Base-by-base conservation (phyloP, 108 stramenopile species). In the Stephanodiscus triporus region DNA sequence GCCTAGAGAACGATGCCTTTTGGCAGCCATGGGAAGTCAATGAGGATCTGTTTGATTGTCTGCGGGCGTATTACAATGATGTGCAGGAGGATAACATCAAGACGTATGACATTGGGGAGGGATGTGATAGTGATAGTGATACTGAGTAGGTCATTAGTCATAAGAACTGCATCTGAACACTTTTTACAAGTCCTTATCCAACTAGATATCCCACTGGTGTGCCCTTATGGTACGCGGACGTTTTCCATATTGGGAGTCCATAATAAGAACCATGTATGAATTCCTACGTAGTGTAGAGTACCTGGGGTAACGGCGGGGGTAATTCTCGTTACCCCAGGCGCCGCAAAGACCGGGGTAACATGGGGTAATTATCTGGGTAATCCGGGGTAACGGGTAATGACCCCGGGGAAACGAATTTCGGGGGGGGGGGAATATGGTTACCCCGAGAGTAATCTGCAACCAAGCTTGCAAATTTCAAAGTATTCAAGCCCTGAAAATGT, bases 11-110 rank as follows among this genome's bases (percentile, higher is more conserved):
- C 32, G 27, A 34, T 36, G 27, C 19, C 16, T 59, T 34, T 36
- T 29, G 32, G n/a, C 30, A 34, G 30, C 23, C 23, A 23, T 59
- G 58, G 58, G 58, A 59, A 36, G n/a, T 36, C 10, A 36, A 36
- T 17, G 30, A 29, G 7, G 58, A 59, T 36, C 32, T 59, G n/a
- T 59, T 59, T 36, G 30, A 59, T 59, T 29, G 30, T 34, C 1
- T 59, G 58, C 27, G 10, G 9, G 58, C 10, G 32, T 59, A 59
- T 59, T 59, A 59, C 32, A 16, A 59, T 14, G 58, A 59, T 34
- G 30, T 29, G 30, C 27, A 9, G 30, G 17, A 17, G 58, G 23
- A 54, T 54, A 27, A 54, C 53, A 36, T 59, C 24, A 24, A 14
- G 53, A 27, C 24, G 4, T 54, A 54, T 54, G 26, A 54, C 9